A percentile compares a stretch with the other conserved stretches of the same genome.
Evolutionary conservation across 2,329 filamentous ascomycete species (phyloP).

Genomic region (Chrysoporthe cubensis): DNA sequence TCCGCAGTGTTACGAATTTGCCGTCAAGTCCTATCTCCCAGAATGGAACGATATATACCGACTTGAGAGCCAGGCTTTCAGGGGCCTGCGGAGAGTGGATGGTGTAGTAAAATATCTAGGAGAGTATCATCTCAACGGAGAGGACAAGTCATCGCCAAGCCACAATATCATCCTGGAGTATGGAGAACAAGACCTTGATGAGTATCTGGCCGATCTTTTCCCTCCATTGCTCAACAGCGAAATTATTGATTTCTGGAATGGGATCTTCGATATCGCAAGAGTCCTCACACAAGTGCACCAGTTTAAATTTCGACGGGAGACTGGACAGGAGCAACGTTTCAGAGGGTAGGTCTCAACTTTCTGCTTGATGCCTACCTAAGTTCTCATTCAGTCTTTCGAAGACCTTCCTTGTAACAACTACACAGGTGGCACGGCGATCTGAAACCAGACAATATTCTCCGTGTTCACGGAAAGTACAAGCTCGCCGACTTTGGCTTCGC

Average conservation of each 20-base stretch:
- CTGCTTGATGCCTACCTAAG: background rate
- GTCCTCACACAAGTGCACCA: background rate
- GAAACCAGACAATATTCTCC: constrained; percentile 8
- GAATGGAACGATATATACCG: constrained; percentile 1
- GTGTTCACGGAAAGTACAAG: constrained; percentile 3
- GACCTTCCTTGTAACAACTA: background rate
- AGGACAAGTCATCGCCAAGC: background rate
- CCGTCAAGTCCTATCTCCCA: background rate
- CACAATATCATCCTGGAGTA: constrained; percentile 7
- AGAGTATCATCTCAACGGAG: background rate
- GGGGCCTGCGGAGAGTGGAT: background rate
- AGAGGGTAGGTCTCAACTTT: background rate
- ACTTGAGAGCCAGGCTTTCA: constrained; percentile 4
- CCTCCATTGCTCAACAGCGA: background rate
- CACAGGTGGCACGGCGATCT: constrained; percentile 6
- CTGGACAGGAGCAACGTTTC: background rate
- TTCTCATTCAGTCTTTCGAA: no score
- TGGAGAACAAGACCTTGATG: constrained; percentile 7
- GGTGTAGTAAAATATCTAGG: constrained; percentile 7
- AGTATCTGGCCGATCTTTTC: background rate
- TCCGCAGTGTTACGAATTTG: constrained; percentile 4
- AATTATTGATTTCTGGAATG: constrained; percentile 9
- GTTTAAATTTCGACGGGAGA: background rate
- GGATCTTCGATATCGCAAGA: background rate
- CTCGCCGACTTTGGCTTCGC: constrained; percentile 11